Base-by-base conservation (phyloP, 208 protist species). In the Crithidia bombi region DNA sequence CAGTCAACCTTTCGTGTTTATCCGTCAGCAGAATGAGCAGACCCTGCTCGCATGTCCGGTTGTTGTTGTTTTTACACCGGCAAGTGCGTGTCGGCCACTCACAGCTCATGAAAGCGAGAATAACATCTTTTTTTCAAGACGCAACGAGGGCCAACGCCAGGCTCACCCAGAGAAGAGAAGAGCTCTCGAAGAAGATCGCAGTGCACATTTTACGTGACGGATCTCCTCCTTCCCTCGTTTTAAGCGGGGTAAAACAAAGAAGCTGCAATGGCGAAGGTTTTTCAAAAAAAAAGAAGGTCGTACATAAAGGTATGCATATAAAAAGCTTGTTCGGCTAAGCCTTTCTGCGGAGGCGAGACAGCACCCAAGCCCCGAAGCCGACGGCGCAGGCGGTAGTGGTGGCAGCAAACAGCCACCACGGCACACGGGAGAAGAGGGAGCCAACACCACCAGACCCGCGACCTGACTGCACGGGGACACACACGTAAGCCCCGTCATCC, bases 391-490 rank as follows among this genome's bases (percentile, higher is more conserved):
- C 59, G 3, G 59, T 65, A 15, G 44, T 32, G 25, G 33, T 17
- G 4, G 44, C 21, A 1, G 59, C 59, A 32, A 25, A 54, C 11
- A 51, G n/a, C 59, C 59, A 65, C 59, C 59, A 65, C 44, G 59
- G 55, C 51, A 50, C 51, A 7, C 63, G 36, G 1, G 23, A 25
- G 23, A 56, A 26, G 11, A 44, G 25, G 30, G 35, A 32, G 32
- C 25, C 19, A n/a, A n/a, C 26, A 12, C 17, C 26, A 28, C 5
- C 35, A 4, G 38, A 17, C 23, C 26, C 26, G 19, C 17, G 4
- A 5, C 19, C 50, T 14, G 21, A 2, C 5, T 7, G 0, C 4
- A 23, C 46, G 25, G 26, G 17, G 25, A 68, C 49, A 39, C 63
- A 68, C 26, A 59, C 26, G 38, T 68, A 68, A 35, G 39, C 63